Evolutionary conservation across 2,329 filamentous ascomycete species (phyloP), one percentile per base, ranked within the genome.

Genomic region (Monilinia vaccinii-corymbosi): DNA sequence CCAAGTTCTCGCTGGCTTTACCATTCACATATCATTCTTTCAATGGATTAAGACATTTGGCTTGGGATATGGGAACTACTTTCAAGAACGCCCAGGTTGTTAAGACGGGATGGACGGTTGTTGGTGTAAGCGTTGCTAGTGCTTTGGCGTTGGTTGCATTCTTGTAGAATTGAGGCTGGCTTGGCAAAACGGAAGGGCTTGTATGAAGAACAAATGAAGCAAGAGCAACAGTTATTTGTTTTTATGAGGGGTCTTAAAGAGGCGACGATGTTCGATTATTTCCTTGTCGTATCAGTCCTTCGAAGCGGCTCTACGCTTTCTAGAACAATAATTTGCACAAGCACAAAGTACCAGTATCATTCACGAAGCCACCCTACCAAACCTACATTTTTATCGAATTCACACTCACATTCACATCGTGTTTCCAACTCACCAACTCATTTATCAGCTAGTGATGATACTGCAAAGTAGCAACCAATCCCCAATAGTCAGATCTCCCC

Each of bases 41-140:
- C 68, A 89, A 88, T 71, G 87, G 86, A n/a, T 40, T 89, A 23
- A 81, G 87, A 71, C 86, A 89, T 81, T 77, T 90, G 77, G 70
- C 78, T 18, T 89, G 87, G 87, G 87, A 90, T 77, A 74, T 80
- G 44, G 85, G 83, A 56, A 76, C 76, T 67, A 77, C 79, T 55
- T 80, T 89, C 63, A 80, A 76, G 68, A 89, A 89, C 71, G 76
- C 80, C 74, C 76, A 80, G 69, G 85, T 89, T 62, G 81, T 83
- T 67, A 77, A 76, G 73, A 85, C 82, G 1, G 86, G 86, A 18
- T 89, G 85, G 83, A 71, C 77, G 45, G 82, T 82, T 36, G 74
- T 88, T 58, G 85, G 78, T 4, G 65, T 84, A 68, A 83, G 77
- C 62, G 74, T 78, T 50, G 73, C 77, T 51, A 77, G 75, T 68